These are phyloP conservation scores for Malassezia yamatoensis DNA, from an alignment of 1,284 basidiomycete species.

Conservation along the genomic window DNA sequence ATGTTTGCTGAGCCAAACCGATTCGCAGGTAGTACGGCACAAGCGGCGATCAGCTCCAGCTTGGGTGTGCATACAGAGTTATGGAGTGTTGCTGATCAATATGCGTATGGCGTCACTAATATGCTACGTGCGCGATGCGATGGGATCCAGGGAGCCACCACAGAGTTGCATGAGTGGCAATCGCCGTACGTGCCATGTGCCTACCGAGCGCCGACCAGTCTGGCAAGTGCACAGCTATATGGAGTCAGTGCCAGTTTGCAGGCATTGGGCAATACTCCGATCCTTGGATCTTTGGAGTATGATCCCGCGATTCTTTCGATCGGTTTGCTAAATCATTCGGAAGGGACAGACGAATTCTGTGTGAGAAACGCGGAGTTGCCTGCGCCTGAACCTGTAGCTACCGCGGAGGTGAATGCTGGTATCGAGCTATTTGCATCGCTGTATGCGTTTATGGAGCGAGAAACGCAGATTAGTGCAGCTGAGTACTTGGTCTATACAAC, in stretches of 20 bases:
- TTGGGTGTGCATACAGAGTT: slow-evolving; percentile 69
- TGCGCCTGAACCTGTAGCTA: slow-evolving; percentile 65
- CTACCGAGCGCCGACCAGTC: neutral
- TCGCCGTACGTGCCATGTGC: neutral
- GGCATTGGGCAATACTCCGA: slow-evolving; percentile 64
- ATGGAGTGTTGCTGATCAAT: slow-evolving; percentile 79
- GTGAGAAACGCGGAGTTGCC: slow-evolving; percentile 50
- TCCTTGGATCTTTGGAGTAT: slow-evolving; percentile 74
- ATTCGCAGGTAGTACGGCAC: slow-evolving; percentile 66
- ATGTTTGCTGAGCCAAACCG: slow-evolving; percentile 70
- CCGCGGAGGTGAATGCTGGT: slow-evolving; percentile 76
- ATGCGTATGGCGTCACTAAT: slow-evolving; percentile 81
- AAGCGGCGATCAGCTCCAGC: slow-evolving; percentile 82
- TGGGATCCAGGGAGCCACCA: slow-evolving; percentile 6
- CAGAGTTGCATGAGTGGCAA: slow-evolving; percentile 1
- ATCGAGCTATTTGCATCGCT: slow-evolving; percentile 70
- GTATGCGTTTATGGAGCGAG: slow-evolving; percentile 66
- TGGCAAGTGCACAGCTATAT: neutral
- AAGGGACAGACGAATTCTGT: slow-evolving; percentile 16
- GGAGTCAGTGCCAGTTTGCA: slow-evolving; percentile 54
- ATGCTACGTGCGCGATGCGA: slow-evolving; percentile 49
- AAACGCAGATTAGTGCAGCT: slow-evolving; percentile 60
- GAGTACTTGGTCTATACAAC: slow-evolving; percentile 56
- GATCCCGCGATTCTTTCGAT: slow-evolving; percentile 67
- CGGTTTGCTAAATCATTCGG: slow-evolving; percentile 1